Base-by-base conservation (phyloP, 192 early-diverging fungal genomes). In the Glomus cerebriforme region DNA sequence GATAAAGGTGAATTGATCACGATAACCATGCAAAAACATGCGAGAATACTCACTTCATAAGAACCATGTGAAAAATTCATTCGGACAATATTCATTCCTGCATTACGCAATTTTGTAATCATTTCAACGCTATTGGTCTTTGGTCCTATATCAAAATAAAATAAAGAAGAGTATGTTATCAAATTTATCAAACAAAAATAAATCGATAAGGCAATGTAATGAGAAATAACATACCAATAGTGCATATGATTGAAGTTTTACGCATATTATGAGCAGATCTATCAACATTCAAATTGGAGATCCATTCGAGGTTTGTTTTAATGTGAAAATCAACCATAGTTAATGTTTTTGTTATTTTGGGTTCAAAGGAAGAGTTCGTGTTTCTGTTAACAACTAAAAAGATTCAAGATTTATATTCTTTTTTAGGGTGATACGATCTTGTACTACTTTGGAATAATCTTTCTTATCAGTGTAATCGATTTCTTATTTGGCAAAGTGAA, bases 241-340 rank as follows among this genome's bases (percentile, higher is more conserved):
- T 95, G 84, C 92, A 93, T 83, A 95, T 93, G 47, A 95, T 94
- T 64, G 92, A 92, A 34, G 91, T 92, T 84, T 93, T 93, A 79
- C 94, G 92, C 66, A 88, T 81, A 34, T 85, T 87, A 31, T 77
- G 75, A 8, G 88, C 89, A 59, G 89, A 83, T 58, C 84, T 79
- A 75, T 85, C 89, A 66, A 93, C 90, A 71, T 85, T 85, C 63
- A 95, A 86, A 63, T 87, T 83, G 49, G 92, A 85, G 47, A 93
- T 81, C 92, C 94, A 94, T 84, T 92, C 84, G 39, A 95, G 87
- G 79, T 88, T 92, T 62, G 88, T 88, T n/a, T 87, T 88, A 71
- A 88, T 84, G 34, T 76, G 63, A 47, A 73, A 0, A 7, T 22
- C 15, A 17, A 22, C 1, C 39, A 43, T 43, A 43, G 10, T 43